phyloP scores from a whole-genome alignment of 2,329 filamentous ascomycete species.

The Huntiella savannae region DNA sequence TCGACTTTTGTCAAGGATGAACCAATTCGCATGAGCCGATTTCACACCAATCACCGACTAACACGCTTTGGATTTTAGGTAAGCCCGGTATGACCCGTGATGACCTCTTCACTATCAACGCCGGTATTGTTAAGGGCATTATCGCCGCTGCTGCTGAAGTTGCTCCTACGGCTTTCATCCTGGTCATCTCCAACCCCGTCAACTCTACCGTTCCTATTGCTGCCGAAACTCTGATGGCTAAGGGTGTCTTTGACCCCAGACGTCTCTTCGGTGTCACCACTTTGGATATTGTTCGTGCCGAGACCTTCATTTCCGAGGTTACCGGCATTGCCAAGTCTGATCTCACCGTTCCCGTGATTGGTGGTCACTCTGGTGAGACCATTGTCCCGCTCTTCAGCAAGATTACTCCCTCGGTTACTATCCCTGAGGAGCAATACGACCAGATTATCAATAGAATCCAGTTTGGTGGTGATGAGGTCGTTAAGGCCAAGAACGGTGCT shows the following conservation, averaged over 20 bases:
- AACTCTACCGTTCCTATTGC: constrained; percentile 98
- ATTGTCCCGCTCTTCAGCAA: constrained; percentile 97
- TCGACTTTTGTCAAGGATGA: too few species aligned
- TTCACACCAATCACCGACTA: not conserved
- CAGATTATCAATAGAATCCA: constrained; percentile 86
- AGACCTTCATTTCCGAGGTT: constrained; percentile 85
- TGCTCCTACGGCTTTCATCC: constrained; percentile 80
- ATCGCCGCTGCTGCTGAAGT: constrained; percentile 75
- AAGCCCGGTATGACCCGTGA: constrained; percentile 99
- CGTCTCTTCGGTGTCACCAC: constrained; percentile 97
- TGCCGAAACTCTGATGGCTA: constrained; percentile 86
- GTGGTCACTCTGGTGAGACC: constrained; percentile 93
- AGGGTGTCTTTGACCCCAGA: constrained; percentile 84
- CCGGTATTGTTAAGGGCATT: constrained; percentile 87
- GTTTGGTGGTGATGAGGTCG: constrained; percentile 94
- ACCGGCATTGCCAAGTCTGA: constrained; percentile 64
- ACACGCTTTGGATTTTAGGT: constrained; percentile 31
- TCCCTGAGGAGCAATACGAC: constrained; percentile 79
- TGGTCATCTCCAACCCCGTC: constrained; percentile 98
- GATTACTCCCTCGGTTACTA: constrained; percentile 57
- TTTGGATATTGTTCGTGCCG: constrained; percentile 90
- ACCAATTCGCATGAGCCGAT: too few species aligned
- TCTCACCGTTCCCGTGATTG: constrained; percentile 76
- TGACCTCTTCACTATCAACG: constrained; percentile 99
- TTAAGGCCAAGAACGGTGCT: constrained; percentile 82